phyloP scores from a whole-genome alignment of 2,329 filamentous ascomycete genomes.

The Aspergillus melleus region DNA sequence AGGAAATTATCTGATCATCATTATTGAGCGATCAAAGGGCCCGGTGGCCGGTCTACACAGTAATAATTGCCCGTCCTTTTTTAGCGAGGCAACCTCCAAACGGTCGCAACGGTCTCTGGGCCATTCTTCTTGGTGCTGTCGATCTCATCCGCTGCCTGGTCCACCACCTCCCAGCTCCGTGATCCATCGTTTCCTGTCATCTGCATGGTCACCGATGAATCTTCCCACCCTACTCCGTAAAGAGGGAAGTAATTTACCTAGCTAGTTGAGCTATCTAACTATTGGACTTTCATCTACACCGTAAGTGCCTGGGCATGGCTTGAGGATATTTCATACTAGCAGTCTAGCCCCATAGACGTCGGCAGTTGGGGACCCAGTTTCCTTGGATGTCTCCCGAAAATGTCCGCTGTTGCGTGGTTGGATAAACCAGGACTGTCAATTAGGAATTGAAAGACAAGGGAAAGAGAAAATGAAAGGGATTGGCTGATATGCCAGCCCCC shows the following conservation, averaged over 20 bases:
- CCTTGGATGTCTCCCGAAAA: not conserved
- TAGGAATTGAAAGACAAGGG: too few relatives aligned
- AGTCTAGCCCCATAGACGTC: slow-evolving; percentile 3
- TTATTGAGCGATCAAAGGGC: slow-evolving; percentile 25
- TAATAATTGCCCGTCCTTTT: slow-evolving; percentile 10
- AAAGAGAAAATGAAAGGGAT: too few relatives aligned
- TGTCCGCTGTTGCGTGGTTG: not conserved
- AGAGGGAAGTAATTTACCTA: not conserved
- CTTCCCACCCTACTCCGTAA: slow-evolving; percentile 1
- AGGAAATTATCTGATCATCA: slow-evolving; percentile 29
- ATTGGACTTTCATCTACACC: not conserved
- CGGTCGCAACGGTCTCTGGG: slow-evolving; percentile 18
- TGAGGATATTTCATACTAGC: not conserved
- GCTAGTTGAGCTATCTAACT: not conserved
- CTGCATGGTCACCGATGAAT: slow-evolving; percentile 4
- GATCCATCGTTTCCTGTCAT: slow-evolving; percentile 11
- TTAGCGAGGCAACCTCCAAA: slow-evolving; percentile 15
- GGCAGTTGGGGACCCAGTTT: slow-evolving; percentile 4
- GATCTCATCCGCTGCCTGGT: slow-evolving; percentile 15
- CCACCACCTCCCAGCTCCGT: slow-evolving; percentile 11
- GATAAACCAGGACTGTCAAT: not conserved
- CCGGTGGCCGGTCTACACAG: slow-evolving; percentile 6
- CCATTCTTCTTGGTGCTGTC: slow-evolving; percentile 15
- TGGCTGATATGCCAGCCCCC: too few relatives aligned
- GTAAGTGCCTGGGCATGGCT: not conserved